Evolutionary conservation across 805 yeast species (phyloP).

Genomic region (Ogataea kodamae): DNA sequence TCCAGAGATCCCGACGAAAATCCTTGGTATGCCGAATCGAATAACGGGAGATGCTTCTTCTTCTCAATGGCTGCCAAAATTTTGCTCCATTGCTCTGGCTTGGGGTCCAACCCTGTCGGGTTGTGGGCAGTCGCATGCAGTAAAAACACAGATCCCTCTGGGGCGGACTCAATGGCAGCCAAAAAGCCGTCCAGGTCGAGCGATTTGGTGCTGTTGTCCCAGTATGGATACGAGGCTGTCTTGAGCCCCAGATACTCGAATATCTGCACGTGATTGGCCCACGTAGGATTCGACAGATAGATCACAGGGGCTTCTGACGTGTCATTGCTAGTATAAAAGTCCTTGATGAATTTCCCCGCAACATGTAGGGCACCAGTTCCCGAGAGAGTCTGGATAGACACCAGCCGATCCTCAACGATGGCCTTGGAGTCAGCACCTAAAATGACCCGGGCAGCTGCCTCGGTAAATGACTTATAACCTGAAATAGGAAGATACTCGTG

Average conservation of each 20-base stretch:
- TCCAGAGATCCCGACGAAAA: conserved; percentile 87
- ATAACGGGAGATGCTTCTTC: conserved; percentile 71
- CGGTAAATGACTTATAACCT: conserved; percentile 66
- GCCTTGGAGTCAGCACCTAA: conserved; percentile 59
- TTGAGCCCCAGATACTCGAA: conserved; percentile 67
- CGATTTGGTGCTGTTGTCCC: conserved; percentile 68
- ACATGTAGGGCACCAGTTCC: conserved; percentile 92
- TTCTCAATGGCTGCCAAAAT: conserved; percentile 60
- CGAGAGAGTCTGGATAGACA: conserved; percentile 72
- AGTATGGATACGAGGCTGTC: conserved; percentile 77
- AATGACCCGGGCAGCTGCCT: conserved; percentile 70
- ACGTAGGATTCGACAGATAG: conserved; percentile 86
- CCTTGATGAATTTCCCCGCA: conserved; percentile 67
- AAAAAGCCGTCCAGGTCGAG: conserved; percentile 71
- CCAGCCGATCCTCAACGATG: conserved; percentile 43
- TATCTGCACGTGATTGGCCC: conserved; percentile 94
- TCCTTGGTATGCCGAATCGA: conserved; percentile 97
- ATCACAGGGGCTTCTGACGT: conserved; percentile 38
- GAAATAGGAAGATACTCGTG: conserved; percentile 87
- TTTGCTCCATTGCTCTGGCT: conserved; percentile 71
- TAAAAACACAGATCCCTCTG: conserved; percentile 72
- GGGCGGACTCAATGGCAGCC: conserved; percentile 59
- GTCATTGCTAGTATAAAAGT: conserved; percentile 38
- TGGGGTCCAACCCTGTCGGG: conserved; percentile 96
- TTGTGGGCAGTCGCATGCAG: conserved; percentile 97